A percentile compares a stretch with the other conserved stretches of the same genome.
Evolutionary conservation across 305 asterid species (phyloP).

Genomic region (Fraxinus sp.): DNA sequence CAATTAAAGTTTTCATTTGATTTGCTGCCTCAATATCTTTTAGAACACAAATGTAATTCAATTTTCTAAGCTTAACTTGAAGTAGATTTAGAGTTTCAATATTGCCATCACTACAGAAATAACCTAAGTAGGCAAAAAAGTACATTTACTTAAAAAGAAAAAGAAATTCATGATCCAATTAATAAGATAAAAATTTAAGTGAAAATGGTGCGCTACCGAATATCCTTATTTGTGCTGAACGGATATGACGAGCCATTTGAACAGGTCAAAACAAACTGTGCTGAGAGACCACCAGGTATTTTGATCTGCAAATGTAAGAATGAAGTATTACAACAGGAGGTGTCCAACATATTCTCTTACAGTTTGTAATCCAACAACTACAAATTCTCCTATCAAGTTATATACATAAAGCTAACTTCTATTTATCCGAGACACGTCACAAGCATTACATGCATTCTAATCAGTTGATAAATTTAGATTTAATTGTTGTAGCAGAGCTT

Average conservation of each 20-base stretch:
- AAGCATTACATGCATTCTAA: not conserved
- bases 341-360: not conserved
- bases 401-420: not conserved
- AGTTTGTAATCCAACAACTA: not conserved
- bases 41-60: not conserved
- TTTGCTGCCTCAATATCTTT: not conserved
- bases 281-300: conserved; percentile 76
- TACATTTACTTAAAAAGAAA: not conserved
- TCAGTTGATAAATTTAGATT: not conserved
- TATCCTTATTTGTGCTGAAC: conserved; percentile 68
- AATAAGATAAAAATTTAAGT: not conserved
- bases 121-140: not conserved
- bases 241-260: conserved; percentile 79
- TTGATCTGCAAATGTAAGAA: conserved; percentile 58
- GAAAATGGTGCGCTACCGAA: not conserved
- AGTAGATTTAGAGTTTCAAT: not conserved
- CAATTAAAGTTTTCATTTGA: not conserved
- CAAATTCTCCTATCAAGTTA: not conserved
- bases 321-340: conserved; percentile 6
- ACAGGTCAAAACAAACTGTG: conserved; percentile 77
- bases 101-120: not conserved
- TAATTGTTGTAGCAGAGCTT: conserved; percentile 1
- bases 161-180: too few relatives aligned
- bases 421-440: not conserved
- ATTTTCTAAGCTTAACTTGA: not conserved